A percentile compares a stretch with the other conserved stretches of the same genome.
Evolutionary conservation across 2,329 filamentous ascomycete species (phyloP).

Genomic region (Lasiodiplodia citricola): DNA sequence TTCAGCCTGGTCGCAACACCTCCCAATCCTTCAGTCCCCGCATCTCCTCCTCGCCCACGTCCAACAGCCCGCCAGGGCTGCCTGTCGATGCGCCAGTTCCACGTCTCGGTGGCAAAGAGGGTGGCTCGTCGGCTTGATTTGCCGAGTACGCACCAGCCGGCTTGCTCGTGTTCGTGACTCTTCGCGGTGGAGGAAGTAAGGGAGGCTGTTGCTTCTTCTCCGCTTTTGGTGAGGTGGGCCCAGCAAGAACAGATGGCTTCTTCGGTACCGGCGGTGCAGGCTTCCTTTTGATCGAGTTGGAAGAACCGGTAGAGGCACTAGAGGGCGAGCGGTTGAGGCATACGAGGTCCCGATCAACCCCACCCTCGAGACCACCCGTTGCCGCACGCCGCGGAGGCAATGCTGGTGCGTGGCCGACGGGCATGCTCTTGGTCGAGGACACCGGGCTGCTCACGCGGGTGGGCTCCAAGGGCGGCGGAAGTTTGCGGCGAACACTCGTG

Average conservation of each 20-base stretch:
- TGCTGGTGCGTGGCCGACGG: slow-evolving; percentile 38
- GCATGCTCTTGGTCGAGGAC: slow-evolving; percentile 33
- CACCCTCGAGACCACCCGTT: slow-evolving; percentile 27
- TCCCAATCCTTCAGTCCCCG: slow-evolving; percentile 45
- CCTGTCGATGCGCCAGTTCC: background rate
- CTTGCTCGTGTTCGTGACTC: background rate
- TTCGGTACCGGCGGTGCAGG: slow-evolving; percentile 24
- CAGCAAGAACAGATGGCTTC: slow-evolving; percentile 18
- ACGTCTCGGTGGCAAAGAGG: slow-evolving; percentile 28
- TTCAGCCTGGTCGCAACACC: slow-evolving; percentile 39
- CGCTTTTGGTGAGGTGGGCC: slow-evolving; percentile 2
- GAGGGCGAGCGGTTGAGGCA: slow-evolving; percentile 20
- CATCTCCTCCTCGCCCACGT: slow-evolving; percentile 40
- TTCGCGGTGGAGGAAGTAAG: slow-evolving; percentile 4
- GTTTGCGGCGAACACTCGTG: slow-evolving; percentile 33
- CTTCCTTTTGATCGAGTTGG: slow-evolving; percentile 18
- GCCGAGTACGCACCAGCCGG: background rate
- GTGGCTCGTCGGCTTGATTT: slow-evolving; percentile 3
- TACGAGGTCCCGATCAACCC: slow-evolving; percentile 14
- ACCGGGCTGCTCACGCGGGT: slow-evolving; percentile 1
- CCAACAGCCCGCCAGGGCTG: slow-evolving; percentile 35
- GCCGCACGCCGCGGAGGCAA: slow-evolving; percentile 33
- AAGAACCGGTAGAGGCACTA: slow-evolving; percentile 11
- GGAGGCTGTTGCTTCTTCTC: slow-evolving; percentile 23
- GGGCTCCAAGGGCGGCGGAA: slow-evolving; percentile 19